phyloP scores from a whole-genome alignment of 179 eudicot genomes.

The Heliamphora pulchella region DNA sequence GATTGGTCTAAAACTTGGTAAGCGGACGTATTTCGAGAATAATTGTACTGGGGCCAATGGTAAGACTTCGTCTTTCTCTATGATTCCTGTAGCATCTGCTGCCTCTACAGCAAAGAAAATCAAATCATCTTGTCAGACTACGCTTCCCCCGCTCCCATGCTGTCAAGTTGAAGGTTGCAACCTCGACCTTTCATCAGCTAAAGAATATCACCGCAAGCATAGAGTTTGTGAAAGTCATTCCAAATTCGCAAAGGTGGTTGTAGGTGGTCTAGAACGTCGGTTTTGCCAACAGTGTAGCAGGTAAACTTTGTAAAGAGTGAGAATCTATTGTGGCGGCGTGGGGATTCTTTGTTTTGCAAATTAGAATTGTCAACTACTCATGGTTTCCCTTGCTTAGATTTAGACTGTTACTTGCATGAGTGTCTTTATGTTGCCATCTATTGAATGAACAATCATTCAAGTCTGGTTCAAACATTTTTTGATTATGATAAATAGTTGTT shows the following conservation, averaged over 20 bases:
- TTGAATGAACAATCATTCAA: background rate
- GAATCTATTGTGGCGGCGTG: no score
- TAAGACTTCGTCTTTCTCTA: constrained; percentile 30
- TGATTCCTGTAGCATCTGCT: constrained; percentile 33
- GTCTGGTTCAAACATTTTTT: background rate
- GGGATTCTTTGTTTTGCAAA: background rate
- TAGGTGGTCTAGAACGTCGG: constrained; percentile 74
- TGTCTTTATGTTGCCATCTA: background rate
- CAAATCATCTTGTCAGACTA: constrained; percentile 36
- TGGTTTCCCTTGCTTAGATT: background rate
- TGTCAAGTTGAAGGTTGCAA: constrained; percentile 95
- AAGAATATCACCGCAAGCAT: constrained; percentile 88
- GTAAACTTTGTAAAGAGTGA: constrained; percentile 50
- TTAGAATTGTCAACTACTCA: background rate
- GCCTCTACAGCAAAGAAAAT: constrained; percentile 40
- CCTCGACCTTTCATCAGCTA: constrained; percentile 76
- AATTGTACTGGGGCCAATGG: constrained; percentile 27
- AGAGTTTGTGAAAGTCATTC: constrained; percentile 88
- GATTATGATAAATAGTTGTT: background rate
- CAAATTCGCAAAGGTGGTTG: constrained; percentile 62
- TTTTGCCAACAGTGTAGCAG: constrained; percentile 99
- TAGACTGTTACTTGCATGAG: background rate
- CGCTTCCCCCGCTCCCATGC: constrained; percentile 33
- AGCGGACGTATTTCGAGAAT: constrained; percentile 70
- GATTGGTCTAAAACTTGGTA: constrained; percentile 71